Conservation (phyloP, 2,329 filamentous ascomycete genomes). For the Coniella vitis region DNA sequence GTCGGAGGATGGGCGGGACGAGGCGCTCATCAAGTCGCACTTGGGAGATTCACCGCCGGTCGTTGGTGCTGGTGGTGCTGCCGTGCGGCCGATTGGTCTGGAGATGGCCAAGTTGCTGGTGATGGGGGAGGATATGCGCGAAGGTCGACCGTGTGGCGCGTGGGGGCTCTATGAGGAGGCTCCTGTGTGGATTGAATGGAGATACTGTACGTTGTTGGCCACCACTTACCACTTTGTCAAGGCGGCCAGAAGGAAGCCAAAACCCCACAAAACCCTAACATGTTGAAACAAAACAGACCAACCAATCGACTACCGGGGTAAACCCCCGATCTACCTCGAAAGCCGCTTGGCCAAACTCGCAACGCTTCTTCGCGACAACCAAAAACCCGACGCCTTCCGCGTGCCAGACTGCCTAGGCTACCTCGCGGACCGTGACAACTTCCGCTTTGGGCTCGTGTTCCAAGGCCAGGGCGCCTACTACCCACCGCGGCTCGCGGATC, state of each 20-base stretch:
- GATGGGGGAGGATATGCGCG: not conserved
- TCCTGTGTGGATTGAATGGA: constrained; percentile 9
- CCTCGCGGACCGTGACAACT: not conserved
- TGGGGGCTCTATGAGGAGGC: not conserved
- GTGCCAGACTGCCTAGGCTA: constrained; percentile 5
- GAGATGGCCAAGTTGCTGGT: not conserved
- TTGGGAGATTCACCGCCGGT: not conserved
- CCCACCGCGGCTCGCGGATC: not conserved
- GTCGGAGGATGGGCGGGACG: not conserved
- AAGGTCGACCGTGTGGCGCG: not conserved
- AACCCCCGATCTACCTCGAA: not conserved
- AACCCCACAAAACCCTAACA: no score
- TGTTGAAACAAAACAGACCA: no score
- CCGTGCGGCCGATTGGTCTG: not conserved
- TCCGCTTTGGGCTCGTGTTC: constrained; percentile 8
- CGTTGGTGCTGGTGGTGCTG: no score
- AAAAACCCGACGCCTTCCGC: constrained; percentile 5
- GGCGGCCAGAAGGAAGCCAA: no score
- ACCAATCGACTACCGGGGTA: not conserved
- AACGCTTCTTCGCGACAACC: constrained; percentile 1
- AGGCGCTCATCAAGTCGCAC: not conserved
- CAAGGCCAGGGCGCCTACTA: not conserved
- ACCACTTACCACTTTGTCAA: no score
- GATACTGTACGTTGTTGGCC: constrained; percentile 6
- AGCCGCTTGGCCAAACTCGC: constrained; percentile 7